Evolutionary conservation across 2,329 filamentous ascomycete genomes (phyloP).

Genomic region (Exophiala spinifera): DNA sequence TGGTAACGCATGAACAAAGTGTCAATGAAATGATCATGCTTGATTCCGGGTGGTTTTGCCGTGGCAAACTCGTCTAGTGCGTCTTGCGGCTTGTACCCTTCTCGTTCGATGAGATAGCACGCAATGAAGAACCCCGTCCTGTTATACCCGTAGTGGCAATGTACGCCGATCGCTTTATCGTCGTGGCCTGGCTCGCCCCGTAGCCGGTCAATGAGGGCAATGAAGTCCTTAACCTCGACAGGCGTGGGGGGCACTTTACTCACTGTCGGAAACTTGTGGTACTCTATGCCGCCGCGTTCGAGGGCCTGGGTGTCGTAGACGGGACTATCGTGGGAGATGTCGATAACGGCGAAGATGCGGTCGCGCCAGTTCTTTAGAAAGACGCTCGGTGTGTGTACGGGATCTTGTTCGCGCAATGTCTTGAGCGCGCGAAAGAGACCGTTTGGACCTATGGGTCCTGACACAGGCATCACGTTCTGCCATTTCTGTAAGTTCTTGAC

Average conservation of each 20-base stretch:
- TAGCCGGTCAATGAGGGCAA: slow-evolving; percentile 58
- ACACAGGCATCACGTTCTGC: slow-evolving; percentile 75
- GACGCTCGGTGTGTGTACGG: slow-evolving; percentile 69
- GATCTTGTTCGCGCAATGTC: slow-evolving; percentile 85
- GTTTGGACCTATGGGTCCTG: slow-evolving; percentile 62
- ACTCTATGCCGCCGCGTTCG: slow-evolving; percentile 64
- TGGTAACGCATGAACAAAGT: slow-evolving; percentile 76
- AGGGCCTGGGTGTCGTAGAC: slow-evolving; percentile 78
- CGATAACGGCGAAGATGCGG: slow-evolving; percentile 72
- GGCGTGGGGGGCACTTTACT: slow-evolving; percentile 78
- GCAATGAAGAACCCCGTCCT: slow-evolving; percentile 88
- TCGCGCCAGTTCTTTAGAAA: slow-evolving; percentile 68
- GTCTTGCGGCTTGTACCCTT: slow-evolving; percentile 67
- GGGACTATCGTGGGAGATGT: slow-evolving; percentile 86
- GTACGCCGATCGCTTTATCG: slow-evolving; percentile 66
- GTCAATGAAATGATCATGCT: slow-evolving; percentile 85
- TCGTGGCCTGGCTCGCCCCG: slow-evolving; percentile 48
- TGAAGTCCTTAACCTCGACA: slow-evolving; percentile 60
- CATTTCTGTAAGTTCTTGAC: slow-evolving; percentile 95
- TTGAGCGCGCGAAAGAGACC: slow-evolving; percentile 86
- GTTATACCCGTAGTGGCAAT: slow-evolving; percentile 97
- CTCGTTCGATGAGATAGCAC: slow-evolving; percentile 82
- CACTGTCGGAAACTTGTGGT: slow-evolving; percentile 86
- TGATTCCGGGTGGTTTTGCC: slow-evolving; percentile 75
- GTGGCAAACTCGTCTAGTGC: slow-evolving; percentile 75